phyloP scores from a whole-genome alignment of 192 early-diverging fungal species.

The Coemansia sp. region DNA sequence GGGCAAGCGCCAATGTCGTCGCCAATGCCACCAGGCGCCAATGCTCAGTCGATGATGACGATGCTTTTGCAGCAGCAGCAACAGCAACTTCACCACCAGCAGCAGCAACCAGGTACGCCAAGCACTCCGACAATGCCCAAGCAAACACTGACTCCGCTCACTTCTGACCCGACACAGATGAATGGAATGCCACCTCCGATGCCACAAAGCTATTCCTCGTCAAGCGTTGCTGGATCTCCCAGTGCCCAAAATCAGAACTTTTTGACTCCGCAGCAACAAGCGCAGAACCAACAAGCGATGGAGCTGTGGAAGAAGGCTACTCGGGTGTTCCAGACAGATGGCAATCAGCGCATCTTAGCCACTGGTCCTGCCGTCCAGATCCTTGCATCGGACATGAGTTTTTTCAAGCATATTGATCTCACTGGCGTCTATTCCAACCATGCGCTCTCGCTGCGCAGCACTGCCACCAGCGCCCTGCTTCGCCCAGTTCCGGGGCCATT shows the following conservation, averaged over 20 bases:
- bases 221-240: slow-evolving; percentile 2
- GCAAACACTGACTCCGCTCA: slow-evolving; percentile 31
- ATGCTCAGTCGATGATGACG: slow-evolving; percentile 50
- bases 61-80: slow-evolving; percentile 49
- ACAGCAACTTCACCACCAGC: slow-evolving; percentile 33
- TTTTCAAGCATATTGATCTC: slow-evolving; percentile 47
- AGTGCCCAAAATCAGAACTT: neutral
- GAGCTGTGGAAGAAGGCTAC: slow-evolving; percentile 48
- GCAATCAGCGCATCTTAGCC: slow-evolving; percentile 38
- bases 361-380: slow-evolving; percentile 36
- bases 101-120: slow-evolving; percentile 18
- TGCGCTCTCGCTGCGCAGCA: slow-evolving; percentile 29
- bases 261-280: slow-evolving; percentile 24
- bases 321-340: slow-evolving; percentile 43
- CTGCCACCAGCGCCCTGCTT: slow-evolving; percentile 25
- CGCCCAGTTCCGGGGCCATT: slow-evolving; percentile 50
- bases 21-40: slow-evolving; percentile 24
- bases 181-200: slow-evolving; percentile 2
- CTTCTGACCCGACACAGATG: slow-evolving; percentile 16
- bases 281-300: slow-evolving; percentile 32
- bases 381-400: slow-evolving; percentile 38
- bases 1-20: slow-evolving; percentile 18
- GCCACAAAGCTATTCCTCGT: neutral
- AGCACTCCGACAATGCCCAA: slow-evolving; percentile 26
- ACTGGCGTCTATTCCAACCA: slow-evolving; percentile 30